Base-by-base conservation (phyloP, 164 flowering plant genomes). In the Magnolia sinica region DNA sequence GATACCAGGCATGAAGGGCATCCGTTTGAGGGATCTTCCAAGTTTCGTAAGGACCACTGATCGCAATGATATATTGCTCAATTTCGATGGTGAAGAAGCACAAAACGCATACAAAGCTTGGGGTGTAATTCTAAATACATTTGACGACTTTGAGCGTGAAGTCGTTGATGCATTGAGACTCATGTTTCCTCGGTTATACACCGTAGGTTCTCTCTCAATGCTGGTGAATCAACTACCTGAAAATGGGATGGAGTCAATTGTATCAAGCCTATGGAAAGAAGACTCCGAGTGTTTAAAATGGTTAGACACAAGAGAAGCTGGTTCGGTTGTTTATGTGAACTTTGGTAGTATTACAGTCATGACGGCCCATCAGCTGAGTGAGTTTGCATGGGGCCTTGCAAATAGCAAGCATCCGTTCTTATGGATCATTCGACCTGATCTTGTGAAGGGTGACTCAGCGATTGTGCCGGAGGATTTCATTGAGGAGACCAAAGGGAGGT, bases 391-490 rank as follows among this genome's bases (percentile, higher is more conserved):
- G 87, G 90, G 90, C 9, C 78, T 88, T 0, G 88, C 85, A 2
- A 76, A 84, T 24, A 81, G 85, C 77, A 76, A 73, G 8, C 64
- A 80, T 1, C 76, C 75, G 0, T 90, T 90, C 58, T 68, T 87
- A 71, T 90, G 93, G 93, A 76, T 88, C 27, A 77, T 90, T 5
- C 63, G 93, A 49, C 85, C 88, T 0, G 93, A 88, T 61, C 71
- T 88, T 0, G 89, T 88, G 0, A 52, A 31, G 1, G 93, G 91
- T 0, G 85, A 87, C 0, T 2, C 82, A 0, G 74, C 77, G 2
- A 7, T 74, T 9, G n/a, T 81, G 52, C 73, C 75, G 0, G 24
- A 74, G 3, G 80, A 77, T 64, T 74, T 81, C 52, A 0, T 50
- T 7, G 66, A 31, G 20, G 79, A 70, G 77, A 80, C 74, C 2